A percentile compares a stretch with the other conserved stretches of the same genome.
phyloP scores from a whole-genome alignment of 2,329 filamentous ascomycete genomes.

The Thielaviopsis punctulata region DNA sequence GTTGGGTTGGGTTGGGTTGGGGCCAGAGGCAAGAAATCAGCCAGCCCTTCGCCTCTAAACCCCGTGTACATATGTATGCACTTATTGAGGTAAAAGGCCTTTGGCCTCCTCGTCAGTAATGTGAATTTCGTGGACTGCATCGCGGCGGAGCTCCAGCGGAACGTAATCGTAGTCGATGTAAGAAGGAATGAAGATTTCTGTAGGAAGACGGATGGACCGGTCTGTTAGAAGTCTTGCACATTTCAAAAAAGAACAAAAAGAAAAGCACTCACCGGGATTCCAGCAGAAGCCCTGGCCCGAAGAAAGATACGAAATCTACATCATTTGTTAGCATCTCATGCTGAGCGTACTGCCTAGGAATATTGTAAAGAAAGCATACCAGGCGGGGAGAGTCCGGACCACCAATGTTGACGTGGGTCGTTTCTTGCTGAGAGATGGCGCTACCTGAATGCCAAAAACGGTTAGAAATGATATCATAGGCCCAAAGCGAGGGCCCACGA shows the following conservation, averaged over 20 bases:
- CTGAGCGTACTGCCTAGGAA: no score
- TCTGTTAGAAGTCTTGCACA: constrained; percentile 4
- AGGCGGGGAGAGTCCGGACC: constrained; percentile 55
- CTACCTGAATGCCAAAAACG: constrained; percentile 35
- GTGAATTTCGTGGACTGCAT: constrained; percentile 62
- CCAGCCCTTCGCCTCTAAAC: background rate
- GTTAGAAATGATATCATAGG: constrained; percentile 2
- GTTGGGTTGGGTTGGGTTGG: no score
- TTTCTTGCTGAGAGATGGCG: constrained; percentile 55
- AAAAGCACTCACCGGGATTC: constrained; percentile 47
- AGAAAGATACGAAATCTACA: constrained; percentile 61
- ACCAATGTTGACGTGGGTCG: constrained; percentile 66
- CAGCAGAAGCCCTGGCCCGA: constrained; percentile 67
- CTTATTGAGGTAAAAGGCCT: constrained; percentile 47
- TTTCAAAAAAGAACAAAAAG: background rate
- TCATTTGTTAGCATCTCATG: background rate
- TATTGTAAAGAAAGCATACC: constrained; percentile 31
- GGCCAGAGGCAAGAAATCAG: background rate
- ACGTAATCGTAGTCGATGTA: constrained; percentile 60
- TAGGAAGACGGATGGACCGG: background rate
- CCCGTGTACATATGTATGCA: background rate
- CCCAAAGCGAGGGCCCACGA: background rate
- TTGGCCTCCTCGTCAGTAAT: constrained; percentile 62
- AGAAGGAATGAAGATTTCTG: constrained; percentile 67
- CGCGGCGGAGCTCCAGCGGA: constrained; percentile 57